A percentile compares a stretch with the other conserved stretches of the same genome.
phyloP scores from a whole-genome alignment of 106 monocot genomes.

The Dioscorea alata region DNA sequence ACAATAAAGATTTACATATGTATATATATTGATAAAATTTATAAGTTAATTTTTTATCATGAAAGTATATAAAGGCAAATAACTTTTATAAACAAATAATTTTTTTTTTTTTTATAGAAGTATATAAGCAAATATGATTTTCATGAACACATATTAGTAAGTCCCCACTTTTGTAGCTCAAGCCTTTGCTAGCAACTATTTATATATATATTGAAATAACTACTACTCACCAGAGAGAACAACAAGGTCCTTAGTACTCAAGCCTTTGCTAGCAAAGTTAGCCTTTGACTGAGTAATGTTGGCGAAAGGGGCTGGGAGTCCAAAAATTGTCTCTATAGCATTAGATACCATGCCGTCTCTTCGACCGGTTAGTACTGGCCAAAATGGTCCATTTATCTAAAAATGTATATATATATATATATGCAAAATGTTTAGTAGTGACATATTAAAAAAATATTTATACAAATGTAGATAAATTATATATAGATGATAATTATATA shows the following conservation, averaged over 20 bases:
- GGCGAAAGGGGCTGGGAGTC: constrained; percentile 6
- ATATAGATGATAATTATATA: neutral
- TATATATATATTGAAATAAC: too few species aligned
- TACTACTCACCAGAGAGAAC: constrained; percentile 30
- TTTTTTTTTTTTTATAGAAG: too few species aligned
- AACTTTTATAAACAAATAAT: too few species aligned
- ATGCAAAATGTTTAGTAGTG: neutral
- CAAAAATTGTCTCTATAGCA: neutral
- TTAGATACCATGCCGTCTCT: constrained; percentile 20
- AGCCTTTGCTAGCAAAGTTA: constrained; percentile 15
- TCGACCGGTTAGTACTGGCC: constrained; percentile 9
- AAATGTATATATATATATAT: neutral
- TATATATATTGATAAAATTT: too few species aligned
- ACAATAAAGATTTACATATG: too few species aligned
- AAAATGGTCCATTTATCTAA: constrained; percentile 15
- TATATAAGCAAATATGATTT: too few species aligned
- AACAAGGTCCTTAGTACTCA: constrained; percentile 28
- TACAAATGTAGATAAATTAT: too few species aligned
- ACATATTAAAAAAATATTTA: neutral
- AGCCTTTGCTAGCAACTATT: too few species aligned
- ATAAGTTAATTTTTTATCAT: too few species aligned
- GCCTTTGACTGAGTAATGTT: neutral
- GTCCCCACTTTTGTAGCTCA: too few species aligned
- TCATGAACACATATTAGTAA: too few species aligned
- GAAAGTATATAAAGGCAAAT: too few species aligned